phyloP scores from a whole-genome alignment of 768 basidiomycete species.

The Pisolithus tinctorius region DNA sequence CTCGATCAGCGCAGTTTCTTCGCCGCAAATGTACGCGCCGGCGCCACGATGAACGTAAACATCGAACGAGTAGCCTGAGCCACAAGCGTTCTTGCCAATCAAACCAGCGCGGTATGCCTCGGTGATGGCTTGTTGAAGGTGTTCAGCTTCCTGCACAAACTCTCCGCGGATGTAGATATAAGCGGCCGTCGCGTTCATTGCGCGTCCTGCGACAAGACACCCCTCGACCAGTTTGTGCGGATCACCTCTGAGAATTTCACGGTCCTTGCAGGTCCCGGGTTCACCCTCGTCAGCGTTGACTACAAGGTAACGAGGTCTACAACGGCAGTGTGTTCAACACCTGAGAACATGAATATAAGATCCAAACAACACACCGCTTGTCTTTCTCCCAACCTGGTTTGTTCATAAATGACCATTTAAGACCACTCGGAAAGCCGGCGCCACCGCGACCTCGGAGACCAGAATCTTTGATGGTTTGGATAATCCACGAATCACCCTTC shows the following conservation, averaged over 20 bases:
- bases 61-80: constrained; percentile 90
- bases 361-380: constrained; percentile 45
- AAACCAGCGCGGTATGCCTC: constrained; percentile 90
- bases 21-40: constrained; percentile 97
- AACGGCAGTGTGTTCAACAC: neutral
- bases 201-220: constrained; percentile 92
- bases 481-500: constrained; percentile 97
- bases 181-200: constrained; percentile 97
- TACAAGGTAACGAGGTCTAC: constrained; percentile 89
- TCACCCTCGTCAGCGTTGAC: constrained; percentile 99
- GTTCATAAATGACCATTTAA: constrained; percentile 99
- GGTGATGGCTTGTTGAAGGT: constrained; percentile 91
- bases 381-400: constrained; percentile 99
- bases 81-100: constrained; percentile 87
- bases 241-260: constrained; percentile 95
- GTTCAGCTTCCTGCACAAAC: constrained; percentile 91
- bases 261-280: constrained; percentile 98
- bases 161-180: constrained; percentile 99
- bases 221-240: constrained; percentile 98
- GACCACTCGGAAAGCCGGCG: constrained; percentile 92
- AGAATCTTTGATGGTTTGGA: constrained; percentile 92
- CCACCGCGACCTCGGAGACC: constrained; percentile 94
- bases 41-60: constrained; percentile 98
- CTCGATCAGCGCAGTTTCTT: constrained; percentile 97
- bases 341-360: neutral